phyloP scores from a whole-genome alignment of 352 stramenopile species.

The Phytophthora meadii region DNA sequence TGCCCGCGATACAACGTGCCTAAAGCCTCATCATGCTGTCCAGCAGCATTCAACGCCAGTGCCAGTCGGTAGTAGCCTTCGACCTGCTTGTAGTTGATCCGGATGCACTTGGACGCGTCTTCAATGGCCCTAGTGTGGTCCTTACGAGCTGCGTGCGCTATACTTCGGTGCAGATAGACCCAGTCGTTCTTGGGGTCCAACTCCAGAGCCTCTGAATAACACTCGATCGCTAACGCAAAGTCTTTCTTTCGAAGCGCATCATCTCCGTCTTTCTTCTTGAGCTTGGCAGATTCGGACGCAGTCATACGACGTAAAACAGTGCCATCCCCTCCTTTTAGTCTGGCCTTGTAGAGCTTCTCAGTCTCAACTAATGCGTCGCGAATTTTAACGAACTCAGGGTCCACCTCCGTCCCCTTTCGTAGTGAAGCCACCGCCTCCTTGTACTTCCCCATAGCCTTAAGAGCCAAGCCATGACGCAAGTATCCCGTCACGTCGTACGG shows the following conservation, averaged over 20 bases:
- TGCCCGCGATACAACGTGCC: constrained; percentile 59
- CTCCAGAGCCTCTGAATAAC: constrained; percentile 58
- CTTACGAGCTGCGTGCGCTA: constrained; percentile 44
- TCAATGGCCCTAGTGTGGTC: constrained; percentile 54
- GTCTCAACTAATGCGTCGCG: constrained; percentile 63
- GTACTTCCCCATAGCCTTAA: constrained; percentile 87
- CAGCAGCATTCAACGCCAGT: constrained; percentile 49
- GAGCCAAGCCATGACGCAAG: constrained; percentile 91
- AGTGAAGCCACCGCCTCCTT: constrained; percentile 71
- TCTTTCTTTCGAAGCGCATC: constrained; percentile 58
- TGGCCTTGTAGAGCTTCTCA: constrained; percentile 34
- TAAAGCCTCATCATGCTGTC: constrained; percentile 61
- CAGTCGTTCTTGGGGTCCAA: constrained; percentile 61
- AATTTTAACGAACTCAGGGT: constrained; percentile 76
- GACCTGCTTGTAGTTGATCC: constrained; percentile 66
- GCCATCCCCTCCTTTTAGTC: constrained; percentile 21
- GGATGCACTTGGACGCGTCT: constrained; percentile 62
- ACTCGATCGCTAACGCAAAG: constrained; percentile 51
- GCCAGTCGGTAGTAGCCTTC: constrained; percentile 67
- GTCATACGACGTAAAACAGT: constrained; percentile 34
- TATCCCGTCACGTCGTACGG: constrained; percentile 94
- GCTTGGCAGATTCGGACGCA: constrained; percentile 33
- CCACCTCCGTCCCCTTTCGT: constrained; percentile 73
- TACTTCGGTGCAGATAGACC: constrained; percentile 64
- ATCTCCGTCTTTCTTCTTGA: constrained; percentile 53